A percentile compares a stretch with the other conserved stretches of the same genome.
Conservation (phyloP, 208 protist genomes). For the Leishmania major region DNA sequence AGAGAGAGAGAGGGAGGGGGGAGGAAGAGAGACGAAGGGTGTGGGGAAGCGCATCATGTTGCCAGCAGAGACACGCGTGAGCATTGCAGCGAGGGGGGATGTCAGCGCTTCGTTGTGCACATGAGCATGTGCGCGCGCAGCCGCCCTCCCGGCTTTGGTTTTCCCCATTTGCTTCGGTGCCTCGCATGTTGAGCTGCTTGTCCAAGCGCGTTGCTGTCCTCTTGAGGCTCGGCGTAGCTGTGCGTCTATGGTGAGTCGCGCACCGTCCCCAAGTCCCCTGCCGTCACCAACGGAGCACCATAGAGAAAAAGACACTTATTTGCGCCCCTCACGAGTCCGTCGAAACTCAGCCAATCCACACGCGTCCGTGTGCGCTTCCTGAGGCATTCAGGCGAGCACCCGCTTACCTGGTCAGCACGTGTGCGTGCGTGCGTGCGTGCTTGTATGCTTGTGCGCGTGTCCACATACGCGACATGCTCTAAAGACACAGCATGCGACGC, state of each 20-base stretch:
- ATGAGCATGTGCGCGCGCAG: background rate
- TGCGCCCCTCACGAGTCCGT: background rate
- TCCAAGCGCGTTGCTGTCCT: background rate
- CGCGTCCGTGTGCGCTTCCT: background rate
- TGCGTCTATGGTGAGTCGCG: background rate
- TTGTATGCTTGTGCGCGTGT: background rate
- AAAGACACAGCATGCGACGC: background rate
- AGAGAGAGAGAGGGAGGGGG: background rate
- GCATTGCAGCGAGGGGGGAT: background rate
- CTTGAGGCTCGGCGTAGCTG: no score
- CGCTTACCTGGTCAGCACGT: background rate
- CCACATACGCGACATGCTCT: background rate
- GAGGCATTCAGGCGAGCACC: background rate
- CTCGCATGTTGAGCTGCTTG: background rate
- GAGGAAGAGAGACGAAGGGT: background rate
- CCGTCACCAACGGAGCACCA: background rate
- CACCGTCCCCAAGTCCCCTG: background rate
- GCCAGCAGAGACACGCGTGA: background rate
- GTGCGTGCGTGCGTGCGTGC: background rate
- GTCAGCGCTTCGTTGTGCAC: background rate
- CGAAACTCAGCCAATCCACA: background rate
- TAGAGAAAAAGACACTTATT: background rate
- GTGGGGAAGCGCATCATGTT: background rate
- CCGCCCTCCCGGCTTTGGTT: background rate
- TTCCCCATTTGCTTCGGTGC: background rate